These are phyloP conservation scores for Naumovozyma castellii DNA, from an alignment of 805 yeast genomes.

Conservation along the genomic window DNA sequence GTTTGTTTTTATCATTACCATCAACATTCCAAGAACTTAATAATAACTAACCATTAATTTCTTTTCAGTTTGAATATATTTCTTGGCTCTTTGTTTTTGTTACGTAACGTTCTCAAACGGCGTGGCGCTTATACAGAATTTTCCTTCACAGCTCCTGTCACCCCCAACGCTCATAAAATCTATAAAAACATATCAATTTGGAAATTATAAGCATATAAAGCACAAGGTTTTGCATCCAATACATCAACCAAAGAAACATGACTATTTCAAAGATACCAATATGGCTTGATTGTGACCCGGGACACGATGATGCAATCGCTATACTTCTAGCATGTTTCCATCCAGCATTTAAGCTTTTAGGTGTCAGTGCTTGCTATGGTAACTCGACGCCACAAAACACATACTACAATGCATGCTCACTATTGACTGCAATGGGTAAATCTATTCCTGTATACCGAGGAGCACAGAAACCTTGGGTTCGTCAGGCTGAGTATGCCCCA, in stretches of 20 bases:
- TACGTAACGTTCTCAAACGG: too few relatives aligned
- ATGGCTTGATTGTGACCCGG: constrained; percentile 91
- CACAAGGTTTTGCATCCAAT: too few relatives aligned
- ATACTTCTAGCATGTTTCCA: constrained; percentile 52
- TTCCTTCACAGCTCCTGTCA: too few relatives aligned
- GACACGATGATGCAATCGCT: constrained; percentile 82
- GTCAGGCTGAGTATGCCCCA: constrained; percentile 38
- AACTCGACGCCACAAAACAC: constrained; percentile 57
- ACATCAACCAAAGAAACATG: constrained; percentile 11
- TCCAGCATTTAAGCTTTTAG: constrained; percentile 49
- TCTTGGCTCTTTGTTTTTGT: too few relatives aligned
- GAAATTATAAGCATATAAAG: too few relatives aligned
- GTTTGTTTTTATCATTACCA: too few relatives aligned
- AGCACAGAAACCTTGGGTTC: constrained; percentile 44
- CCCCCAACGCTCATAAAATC: too few relatives aligned
- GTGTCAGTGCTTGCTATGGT: constrained; percentile 71
- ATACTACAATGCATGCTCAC: constrained; percentile 56
- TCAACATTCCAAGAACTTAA: too few relatives aligned
- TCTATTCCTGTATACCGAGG: constrained; percentile 63
- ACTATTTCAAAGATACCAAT: constrained; percentile 41
- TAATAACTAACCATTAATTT: too few relatives aligned
- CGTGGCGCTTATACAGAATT: too few relatives aligned
- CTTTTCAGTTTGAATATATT: too few relatives aligned
- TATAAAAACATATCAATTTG: too few relatives aligned
- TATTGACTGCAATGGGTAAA: constrained; percentile 50